These are phyloP conservation scores for Aethionema arabicum DNA, from an alignment of 345 rosid genomes.

Conservation along the genomic window DNA sequence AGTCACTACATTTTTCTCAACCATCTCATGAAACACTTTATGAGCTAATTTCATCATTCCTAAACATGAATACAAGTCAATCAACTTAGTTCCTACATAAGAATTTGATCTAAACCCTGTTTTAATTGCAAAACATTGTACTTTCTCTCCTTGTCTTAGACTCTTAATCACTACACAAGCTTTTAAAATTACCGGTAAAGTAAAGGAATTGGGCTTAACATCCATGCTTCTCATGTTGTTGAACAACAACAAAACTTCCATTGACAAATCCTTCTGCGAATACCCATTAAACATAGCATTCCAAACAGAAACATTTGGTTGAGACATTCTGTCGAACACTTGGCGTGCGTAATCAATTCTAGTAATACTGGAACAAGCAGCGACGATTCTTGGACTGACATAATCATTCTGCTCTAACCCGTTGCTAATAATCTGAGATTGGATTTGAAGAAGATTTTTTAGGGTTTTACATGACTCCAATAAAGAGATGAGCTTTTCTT, in stretches of 20 bases:
- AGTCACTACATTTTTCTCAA: slow-evolving; percentile 65
- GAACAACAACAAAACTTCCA: slow-evolving; percentile 49
- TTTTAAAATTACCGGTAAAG: slow-evolving; percentile 65
- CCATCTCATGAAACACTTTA: slow-evolving; percentile 66
- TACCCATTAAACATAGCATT: slow-evolving; percentile 70
- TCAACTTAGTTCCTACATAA: slow-evolving; percentile 60
- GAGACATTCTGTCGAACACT: slow-evolving; percentile 64
- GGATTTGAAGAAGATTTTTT: slow-evolving; percentile 59
- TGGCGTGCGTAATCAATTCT: slow-evolving; percentile 50
- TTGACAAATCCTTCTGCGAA: slow-evolving; percentile 34
- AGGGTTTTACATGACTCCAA: slow-evolving; percentile 59
- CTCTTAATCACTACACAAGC: slow-evolving; percentile 53
- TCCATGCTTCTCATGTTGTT: slow-evolving; percentile 48
- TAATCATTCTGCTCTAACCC: slow-evolving; percentile 48
- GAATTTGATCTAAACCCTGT: slow-evolving; percentile 54
- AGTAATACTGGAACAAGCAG: slow-evolving; percentile 26
- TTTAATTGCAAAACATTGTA: slow-evolving; percentile 63
- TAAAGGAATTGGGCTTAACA: slow-evolving; percentile 63
- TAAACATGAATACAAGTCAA: slow-evolving; percentile 66
- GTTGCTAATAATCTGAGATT: slow-evolving; percentile 42
- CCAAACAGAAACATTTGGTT: slow-evolving; percentile 49
- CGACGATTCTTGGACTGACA: slow-evolving; percentile 48
- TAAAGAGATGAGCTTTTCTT: slow-evolving; percentile 55
- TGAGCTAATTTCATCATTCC: slow-evolving; percentile 45
- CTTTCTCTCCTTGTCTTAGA: slow-evolving; percentile 55